A percentile compares a stretch with the other conserved stretches of the same genome.
These are phyloP conservation scores for Debaryomycetaceae sp. DNA, from an alignment of 1,139 yeast species.

Conservation along the genomic window DNA sequence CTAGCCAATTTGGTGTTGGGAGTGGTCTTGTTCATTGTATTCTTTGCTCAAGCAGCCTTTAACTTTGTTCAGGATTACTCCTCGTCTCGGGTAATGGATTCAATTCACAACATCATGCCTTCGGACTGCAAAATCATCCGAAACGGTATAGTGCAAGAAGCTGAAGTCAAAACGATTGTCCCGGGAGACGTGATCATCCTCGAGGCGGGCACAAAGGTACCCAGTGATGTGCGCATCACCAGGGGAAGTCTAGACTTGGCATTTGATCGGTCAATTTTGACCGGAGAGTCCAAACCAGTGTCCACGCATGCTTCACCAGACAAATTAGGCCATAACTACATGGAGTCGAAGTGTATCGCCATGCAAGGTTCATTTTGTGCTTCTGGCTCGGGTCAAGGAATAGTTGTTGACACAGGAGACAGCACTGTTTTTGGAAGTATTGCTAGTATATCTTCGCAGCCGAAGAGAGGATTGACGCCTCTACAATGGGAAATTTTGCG, in stretches of 20 bases:
- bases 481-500: slow-evolving; percentile 28
- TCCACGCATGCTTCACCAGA: slow-evolving; percentile 18
- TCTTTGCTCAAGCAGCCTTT: slow-evolving; percentile 44
- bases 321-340: slow-evolving; percentile 29
- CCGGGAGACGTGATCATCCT: slow-evolving; percentile 29
- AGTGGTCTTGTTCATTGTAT: slow-evolving; percentile 38
- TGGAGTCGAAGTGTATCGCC: slow-evolving; percentile 39
- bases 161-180: slow-evolving; percentile 22
- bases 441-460: slow-evolving; percentile 27
- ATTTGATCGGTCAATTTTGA: slow-evolving; percentile 32
- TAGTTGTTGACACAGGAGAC: slow-evolving; percentile 30
- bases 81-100: slow-evolving; percentile 45
- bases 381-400: slow-evolving; percentile 27
- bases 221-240: slow-evolving; percentile 29
- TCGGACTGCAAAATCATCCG: slow-evolving; percentile 24
- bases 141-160: slow-evolving; percentile 14
- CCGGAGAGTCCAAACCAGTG: slow-evolving; percentile 32
- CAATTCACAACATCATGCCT: slow-evolving; percentile 44
- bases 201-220: slow-evolving; percentile 24
- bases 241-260: slow-evolving; percentile 23
- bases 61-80: slow-evolving; percentile 50
- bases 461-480: slow-evolving; percentile 27
- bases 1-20: slow-evolving; percentile 45
- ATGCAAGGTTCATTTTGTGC: slow-evolving; percentile 44
- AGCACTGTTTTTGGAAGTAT: slow-evolving; percentile 30